Evolutionary conservation across 2,329 filamentous ascomycete species (phyloP), one percentile per base, ranked within the genome.

Genomic region (Alternaria sp.): DNA sequence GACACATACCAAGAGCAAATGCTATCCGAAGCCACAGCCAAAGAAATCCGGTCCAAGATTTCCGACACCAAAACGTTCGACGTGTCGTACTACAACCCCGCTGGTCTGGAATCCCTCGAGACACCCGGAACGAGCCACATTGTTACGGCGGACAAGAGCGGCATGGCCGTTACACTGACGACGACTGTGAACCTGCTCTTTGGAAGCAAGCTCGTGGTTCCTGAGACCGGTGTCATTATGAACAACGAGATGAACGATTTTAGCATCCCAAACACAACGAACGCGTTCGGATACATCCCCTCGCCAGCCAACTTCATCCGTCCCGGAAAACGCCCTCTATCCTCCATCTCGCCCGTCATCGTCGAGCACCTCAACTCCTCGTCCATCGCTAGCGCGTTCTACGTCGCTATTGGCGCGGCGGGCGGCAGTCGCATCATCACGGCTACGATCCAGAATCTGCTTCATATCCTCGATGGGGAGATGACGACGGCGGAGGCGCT

Each of bases 121-220:
- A 91, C 89, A 67, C 89, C 90, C 52, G 92, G 92, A 2, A 95
- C 92, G 0, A 90, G 88, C 17, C 91, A 93, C 69, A 81, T 94
- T 9, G 88, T 92, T 1, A 84, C 91, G 0, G 89, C 90, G 0
- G 95, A 97, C 77, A 79, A 80, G 8, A 85, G 86, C 0, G 94
- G 94, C 7, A 84, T 97, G 78, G 89, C 93, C 3, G 86, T 96
- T 36, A 91, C 91, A 1, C 85, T 93, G 12, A 97, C 94, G 0
- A 96, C 93, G 1, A 97, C 95, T 0, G 84, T 97, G 60, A 97
- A 97, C 79, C 84, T 96, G 5, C 85, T 96, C 4, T 98, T 97
- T 72, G 95, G 95, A 49, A 90, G 89, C 26, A 85, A 89, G 19
- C 79, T 97, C 67, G 88, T 97, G 80, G 91, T 95, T 1, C 92